Base-by-base conservation (phyloP, 805 yeast genomes). In the Cyberlindnera americana region DNA sequence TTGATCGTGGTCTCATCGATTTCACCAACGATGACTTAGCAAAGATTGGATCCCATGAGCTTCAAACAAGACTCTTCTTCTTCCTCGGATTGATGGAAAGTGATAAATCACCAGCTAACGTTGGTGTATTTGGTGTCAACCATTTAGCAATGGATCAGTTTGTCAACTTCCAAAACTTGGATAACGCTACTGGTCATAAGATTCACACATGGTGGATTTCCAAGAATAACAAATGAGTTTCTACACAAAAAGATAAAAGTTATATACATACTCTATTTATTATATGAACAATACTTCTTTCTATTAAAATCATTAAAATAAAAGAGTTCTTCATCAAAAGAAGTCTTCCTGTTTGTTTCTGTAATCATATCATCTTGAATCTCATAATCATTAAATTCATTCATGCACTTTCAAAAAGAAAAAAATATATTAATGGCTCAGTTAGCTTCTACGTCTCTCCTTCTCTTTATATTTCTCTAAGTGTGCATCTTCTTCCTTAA, bases 1-100 rank as follows among this genome's bases (percentile, higher is more conserved):
- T 78, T 29, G 79, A 77, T 44, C 66, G 89, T 41, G 79, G 78
- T 19, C 57, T 82, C 31, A 64, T 78, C 13, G 65, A 67, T 43
- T 50, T 67, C 12, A 40, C 47, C 12, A 52, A 41, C 1, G 67
- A 61, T 18, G 62, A 66, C 37, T 32, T 66, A 18, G 44, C 60
- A 44, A 41, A 38, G 29, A 39, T 69, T 48, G 66, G 64, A 6
- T 43, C 60, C 16, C 60, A 64, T 32, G 60, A 60, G 12, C 46
- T 64, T 16, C 64, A 73, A 21, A 39, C 65, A 27, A 58, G 65
- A 30, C 49, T 77, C 17, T 52, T 73, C 17, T 54, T 65, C 27
- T 72, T 65, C 57, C 43, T 69, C 32, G 54, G 65, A 35, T 53
- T 75, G 53, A 62, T 68, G 57, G 67, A 65, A 52, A 39, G 61